Conservation (phyloP, 2,329 filamentous ascomycete species). For the Ploettnerulaceae sp. region DNA sequence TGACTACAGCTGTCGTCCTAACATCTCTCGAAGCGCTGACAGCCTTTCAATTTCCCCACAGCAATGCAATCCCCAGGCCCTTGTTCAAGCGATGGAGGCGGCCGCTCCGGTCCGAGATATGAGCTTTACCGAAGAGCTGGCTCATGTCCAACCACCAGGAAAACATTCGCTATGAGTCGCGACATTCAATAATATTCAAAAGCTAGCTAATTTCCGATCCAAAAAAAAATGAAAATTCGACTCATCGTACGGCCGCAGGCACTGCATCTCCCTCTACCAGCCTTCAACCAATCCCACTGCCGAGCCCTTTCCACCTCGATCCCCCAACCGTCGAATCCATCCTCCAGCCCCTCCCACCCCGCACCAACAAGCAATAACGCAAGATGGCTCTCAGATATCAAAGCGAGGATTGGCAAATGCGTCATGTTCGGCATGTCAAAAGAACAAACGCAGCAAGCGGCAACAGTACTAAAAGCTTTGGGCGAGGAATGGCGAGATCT, state of each 20-base stretch:
- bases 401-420: slow-evolving; percentile 65
- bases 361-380: slow-evolving; percentile 17
- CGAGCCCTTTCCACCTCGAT: not conserved
- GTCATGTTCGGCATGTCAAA: slow-evolving; percentile 66
- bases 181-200: not conserved
- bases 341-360: slow-evolving; percentile 13
- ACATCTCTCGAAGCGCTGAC: too few species aligned
- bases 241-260: not conserved
- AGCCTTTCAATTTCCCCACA: too few species aligned
- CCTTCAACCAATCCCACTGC: not conserved
- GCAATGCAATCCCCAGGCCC: too few species aligned
- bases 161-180: not conserved
- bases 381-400: slow-evolving; percentile 65
- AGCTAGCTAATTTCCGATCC: too few species aligned
- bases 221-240: slow-evolving; percentile 16
- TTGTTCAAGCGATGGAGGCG: not conserved
- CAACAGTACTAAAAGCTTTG: slow-evolving; percentile 53
- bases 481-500: slow-evolving; percentile 66
- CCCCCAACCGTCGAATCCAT: not conserved
- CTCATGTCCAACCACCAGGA: slow-evolving; percentile 3
- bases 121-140: slow-evolving; percentile 5
- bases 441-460: slow-evolving; percentile 53
- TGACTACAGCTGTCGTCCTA: too few species aligned
- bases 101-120: slow-evolving; percentile 15
- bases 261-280: not conserved